A percentile compares a stretch with the other conserved stretches of the same genome.
Conservation (phyloP, 805 yeast species). For the Grigorovia humatica region DNA sequence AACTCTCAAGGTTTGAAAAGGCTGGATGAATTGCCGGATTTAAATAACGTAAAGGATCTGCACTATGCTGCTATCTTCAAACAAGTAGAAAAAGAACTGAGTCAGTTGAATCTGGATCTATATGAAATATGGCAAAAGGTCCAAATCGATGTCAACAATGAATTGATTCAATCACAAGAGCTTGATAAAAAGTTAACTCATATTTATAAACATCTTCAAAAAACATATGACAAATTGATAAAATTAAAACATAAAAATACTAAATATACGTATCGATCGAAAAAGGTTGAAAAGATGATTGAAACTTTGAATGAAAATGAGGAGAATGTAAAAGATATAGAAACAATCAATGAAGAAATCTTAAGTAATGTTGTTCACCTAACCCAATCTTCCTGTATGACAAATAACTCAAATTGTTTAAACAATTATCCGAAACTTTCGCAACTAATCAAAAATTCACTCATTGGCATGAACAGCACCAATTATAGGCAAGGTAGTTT, state of each 20-base stretch:
- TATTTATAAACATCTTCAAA: constrained; percentile 16
- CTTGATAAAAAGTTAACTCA: constrained; percentile 16
- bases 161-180: constrained; percentile 21
- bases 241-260: constrained; percentile 10
- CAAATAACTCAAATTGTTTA: background rate
- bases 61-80: constrained; percentile 5
- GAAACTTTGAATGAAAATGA: constrained; percentile 4
- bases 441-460: background rate
- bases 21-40: background rate
- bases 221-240: constrained; percentile 9
- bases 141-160: constrained; percentile 25
- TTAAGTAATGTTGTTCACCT: constrained; percentile 7
- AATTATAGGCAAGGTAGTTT: too few species aligned
- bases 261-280: constrained; percentile 4
- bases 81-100: constrained; percentile 15
- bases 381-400: background rate
- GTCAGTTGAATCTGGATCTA: constrained; percentile 16
- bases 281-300: constrained; percentile 7
- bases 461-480: background rate
- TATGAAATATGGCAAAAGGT: constrained; percentile 11
- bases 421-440: background rate
- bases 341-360: background rate
- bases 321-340: constrained; percentile 7
- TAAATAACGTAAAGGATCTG: background rate
- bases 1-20: background rate